Evolutionary conservation across 2,329 filamentous ascomycete genomes (phyloP).

Genomic region (Penicillium sp.): DNA sequence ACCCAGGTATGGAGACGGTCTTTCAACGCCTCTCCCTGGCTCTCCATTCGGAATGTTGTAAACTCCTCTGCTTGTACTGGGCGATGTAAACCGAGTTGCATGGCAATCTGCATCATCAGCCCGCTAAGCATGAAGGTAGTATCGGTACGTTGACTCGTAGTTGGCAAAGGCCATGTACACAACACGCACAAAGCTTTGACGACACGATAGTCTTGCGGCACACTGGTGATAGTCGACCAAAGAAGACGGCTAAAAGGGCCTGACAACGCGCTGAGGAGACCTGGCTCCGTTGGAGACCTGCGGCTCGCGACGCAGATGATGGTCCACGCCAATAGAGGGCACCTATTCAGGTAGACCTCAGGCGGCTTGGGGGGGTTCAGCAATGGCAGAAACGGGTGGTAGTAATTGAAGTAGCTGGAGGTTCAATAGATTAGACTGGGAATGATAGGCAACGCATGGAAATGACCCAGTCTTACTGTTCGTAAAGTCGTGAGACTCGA

Average conservation of each 20-base stretch:
- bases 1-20: constrained; percentile 69
- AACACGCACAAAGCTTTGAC: constrained; percentile 66
- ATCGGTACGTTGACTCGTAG: constrained; percentile 64
- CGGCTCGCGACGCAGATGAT: constrained; percentile 65
- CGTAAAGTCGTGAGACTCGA: constrained; percentile 48
- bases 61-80: constrained; percentile 64
- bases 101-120: constrained; percentile 68
- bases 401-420: constrained; percentile 62
- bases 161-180: constrained; percentile 67
- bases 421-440: constrained; percentile 29
- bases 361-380: constrained; percentile 59
- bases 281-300: constrained; percentile 58
- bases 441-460: constrained; percentile 13
- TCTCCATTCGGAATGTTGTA: constrained; percentile 52
- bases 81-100: constrained; percentile 66
- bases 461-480: constrained; percentile 39
- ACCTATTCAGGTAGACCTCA: constrained; percentile 61
- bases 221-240: constrained; percentile 62
- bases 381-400: constrained; percentile 67
- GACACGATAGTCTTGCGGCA: constrained; percentile 65
- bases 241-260: constrained; percentile 60
- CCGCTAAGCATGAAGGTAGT: constrained; percentile 67
- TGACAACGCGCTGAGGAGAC: constrained; percentile 55
- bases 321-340: constrained; percentile 66
- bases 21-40: constrained; percentile 64